Evolutionary conservation across 2,329 filamentous ascomycete species (phyloP).

Genomic region (Aspergillus nomiae): DNA sequence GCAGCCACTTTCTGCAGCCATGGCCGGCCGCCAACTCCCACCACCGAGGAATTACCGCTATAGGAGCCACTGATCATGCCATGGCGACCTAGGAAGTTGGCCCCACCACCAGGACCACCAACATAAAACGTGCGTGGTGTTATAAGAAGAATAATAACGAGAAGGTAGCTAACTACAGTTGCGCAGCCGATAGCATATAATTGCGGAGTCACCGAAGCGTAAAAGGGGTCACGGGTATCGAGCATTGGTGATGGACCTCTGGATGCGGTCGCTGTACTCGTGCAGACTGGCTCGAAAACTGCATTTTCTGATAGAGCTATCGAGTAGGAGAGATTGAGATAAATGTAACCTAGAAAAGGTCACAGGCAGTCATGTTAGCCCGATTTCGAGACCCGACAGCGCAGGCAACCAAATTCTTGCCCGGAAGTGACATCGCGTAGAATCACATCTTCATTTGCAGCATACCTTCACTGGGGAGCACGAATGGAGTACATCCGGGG

Average conservation of each 20-base stretch:
- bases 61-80: conserved; percentile 84
- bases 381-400: neutral
- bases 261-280: conserved; percentile 36
- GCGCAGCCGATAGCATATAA: conserved; percentile 90
- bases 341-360: conserved; percentile 37
- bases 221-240: conserved; percentile 83
- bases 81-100: conserved; percentile 76
- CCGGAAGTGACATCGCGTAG: neutral
- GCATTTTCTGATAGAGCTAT: conserved; percentile 52
- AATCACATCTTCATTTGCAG: neutral
- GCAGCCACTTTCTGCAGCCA: conserved; percentile 82
- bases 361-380: conserved; percentile 9
- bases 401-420: neutral
- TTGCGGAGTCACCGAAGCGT: conserved; percentile 88
- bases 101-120: conserved; percentile 65
- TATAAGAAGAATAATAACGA: conserved; percentile 91
- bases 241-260: conserved; percentile 54
- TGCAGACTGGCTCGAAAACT: conserved; percentile 54
- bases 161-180: conserved; percentile 86
- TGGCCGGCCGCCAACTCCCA: conserved; percentile 86
- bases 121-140: conserved; percentile 93
- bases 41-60: conserved; percentile 63
- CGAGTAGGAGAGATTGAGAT: conserved; percentile 43
- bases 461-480: conserved; percentile 61
- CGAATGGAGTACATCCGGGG: conserved; percentile 63